Evolutionary conservation across 2,329 filamentous ascomycete species (phyloP).

Genomic region (Drechslerella coelobrocha): DNA sequence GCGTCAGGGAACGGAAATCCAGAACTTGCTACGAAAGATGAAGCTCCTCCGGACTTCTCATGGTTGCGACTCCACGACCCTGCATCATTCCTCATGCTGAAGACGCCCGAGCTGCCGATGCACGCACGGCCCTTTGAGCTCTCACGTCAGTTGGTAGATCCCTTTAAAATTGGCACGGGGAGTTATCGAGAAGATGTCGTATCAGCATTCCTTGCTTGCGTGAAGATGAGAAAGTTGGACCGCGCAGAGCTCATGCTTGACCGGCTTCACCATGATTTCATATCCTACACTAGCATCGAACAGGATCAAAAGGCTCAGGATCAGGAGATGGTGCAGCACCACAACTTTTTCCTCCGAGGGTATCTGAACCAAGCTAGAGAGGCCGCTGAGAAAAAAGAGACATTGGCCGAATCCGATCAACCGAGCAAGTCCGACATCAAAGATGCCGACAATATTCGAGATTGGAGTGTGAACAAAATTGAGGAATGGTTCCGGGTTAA

Average conservation of each 20-base stretch:
- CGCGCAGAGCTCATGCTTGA: constrained; percentile 40
- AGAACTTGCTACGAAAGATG: constrained; percentile 1
- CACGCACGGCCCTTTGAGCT: constrained; percentile 29
- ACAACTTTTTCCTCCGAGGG: constrained; percentile 40
- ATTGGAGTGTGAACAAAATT: constrained; percentile 30
- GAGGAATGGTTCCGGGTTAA: constrained; percentile 42
- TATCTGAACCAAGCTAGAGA: constrained; percentile 30
- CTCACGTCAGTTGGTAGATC: constrained; percentile 23
- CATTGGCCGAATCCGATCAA: neutral
- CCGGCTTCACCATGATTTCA: constrained; percentile 43
- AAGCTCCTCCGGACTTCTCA: constrained; percentile 37
- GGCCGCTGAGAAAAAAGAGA: constrained; percentile 4
- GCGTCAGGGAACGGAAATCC: neutral
- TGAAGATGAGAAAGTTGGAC: constrained; percentile 41
- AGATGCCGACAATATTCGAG: constrained; percentile 6
- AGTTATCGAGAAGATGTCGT: constrained; percentile 40
- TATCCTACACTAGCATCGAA: constrained; percentile 24
- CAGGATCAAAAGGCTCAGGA: constrained; percentile 6
- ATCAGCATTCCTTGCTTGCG: constrained; percentile 39
- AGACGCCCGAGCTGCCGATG: constrained; percentile 41
- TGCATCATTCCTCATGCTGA: constrained; percentile 31
- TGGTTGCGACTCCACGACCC: constrained; percentile 45
- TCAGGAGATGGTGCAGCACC: constrained; percentile 26
- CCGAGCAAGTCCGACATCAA: neutral
- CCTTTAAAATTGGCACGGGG: constrained; percentile 41